Evolutionary conservation across 176 grass and related monocot genomes (phyloP).

Genomic region (Canna indica): DNA sequence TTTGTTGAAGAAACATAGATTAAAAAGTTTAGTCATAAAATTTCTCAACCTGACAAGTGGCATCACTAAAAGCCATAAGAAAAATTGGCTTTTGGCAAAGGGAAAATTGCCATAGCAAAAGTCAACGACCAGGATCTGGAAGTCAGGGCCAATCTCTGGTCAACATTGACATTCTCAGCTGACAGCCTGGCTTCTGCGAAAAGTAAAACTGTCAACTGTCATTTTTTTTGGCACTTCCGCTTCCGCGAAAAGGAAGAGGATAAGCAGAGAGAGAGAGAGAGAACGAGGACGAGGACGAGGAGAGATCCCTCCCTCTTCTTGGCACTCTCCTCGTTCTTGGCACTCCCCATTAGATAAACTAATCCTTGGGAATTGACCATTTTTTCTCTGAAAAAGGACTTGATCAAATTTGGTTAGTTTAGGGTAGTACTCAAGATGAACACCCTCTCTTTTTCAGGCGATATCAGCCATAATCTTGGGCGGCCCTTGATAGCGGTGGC

Average conservation of each 20-base stretch:
- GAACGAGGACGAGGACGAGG: no score
- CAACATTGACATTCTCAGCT: not conserved
- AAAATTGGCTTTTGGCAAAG: not conserved
- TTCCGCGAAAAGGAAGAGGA: not conserved
- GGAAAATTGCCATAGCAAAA: not conserved
- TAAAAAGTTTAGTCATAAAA: no score
- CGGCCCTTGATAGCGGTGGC: slow-evolving; percentile 27
- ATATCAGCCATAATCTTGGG: not conserved
- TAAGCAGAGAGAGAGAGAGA: no score
- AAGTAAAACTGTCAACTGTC: not conserved
- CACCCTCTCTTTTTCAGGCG: not conserved
- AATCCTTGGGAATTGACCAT: not conserved
- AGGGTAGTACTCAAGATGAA: not conserved
- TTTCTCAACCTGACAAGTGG: not conserved
- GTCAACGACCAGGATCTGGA: not conserved
- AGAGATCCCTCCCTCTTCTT: no score
- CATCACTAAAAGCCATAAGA: not conserved
- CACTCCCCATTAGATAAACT: not conserved
- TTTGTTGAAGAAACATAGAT: no score
- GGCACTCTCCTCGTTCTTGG: not conserved
- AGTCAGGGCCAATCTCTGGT: not conserved
- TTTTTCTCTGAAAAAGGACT: not conserved
- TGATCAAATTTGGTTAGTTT: no score
- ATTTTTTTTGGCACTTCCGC: no score
- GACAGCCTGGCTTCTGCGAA: not conserved